A percentile compares a stretch with the other conserved stretches of the same genome.
phyloP scores from a whole-genome alignment of 306 rosid species.

The Benincasa hispida region DNA sequence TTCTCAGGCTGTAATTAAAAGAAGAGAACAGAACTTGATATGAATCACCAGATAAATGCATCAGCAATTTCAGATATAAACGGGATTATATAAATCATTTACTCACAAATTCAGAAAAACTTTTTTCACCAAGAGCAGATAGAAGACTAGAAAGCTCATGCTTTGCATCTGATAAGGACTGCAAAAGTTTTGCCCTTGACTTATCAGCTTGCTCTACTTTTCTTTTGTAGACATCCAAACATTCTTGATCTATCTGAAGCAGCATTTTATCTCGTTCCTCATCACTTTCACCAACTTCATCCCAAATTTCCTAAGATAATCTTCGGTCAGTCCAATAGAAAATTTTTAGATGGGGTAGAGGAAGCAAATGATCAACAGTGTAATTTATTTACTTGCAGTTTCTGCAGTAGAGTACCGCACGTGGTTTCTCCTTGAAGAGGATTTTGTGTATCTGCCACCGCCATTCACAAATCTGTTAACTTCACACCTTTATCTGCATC shows the following conservation, averaged over 20 bases:
- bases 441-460: conserved; percentile 54
- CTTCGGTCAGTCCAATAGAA: neutral
- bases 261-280: conserved; percentile 93
- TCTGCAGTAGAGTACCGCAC: conserved; percentile 81
- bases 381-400: conserved; percentile 51
- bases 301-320: conserved; percentile 77
- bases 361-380: conserved; percentile 4
- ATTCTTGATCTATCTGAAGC: conserved; percentile 94
- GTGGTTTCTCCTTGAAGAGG: conserved; percentile 67
- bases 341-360: neutral
- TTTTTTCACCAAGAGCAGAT: conserved; percentile 51
- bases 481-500: conserved; percentile 34
- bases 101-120: conserved; percentile 19
- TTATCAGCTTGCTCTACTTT: conserved; percentile 92
- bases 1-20: conserved; percentile 34
- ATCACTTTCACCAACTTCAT: conserved; percentile 95
- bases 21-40: neutral
- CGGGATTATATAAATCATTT: neutral
- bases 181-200: conserved; percentile 90
- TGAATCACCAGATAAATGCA: neutral
- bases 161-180: conserved; percentile 72
- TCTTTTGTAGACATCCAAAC: conserved; percentile 91
- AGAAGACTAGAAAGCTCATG: conserved; percentile 67
- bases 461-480: conserved; percentile 50
- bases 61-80: neutral